phyloP scores from a whole-genome alignment of 2,329 filamentous ascomycete species.

The Paraphoma sp. region DNA sequence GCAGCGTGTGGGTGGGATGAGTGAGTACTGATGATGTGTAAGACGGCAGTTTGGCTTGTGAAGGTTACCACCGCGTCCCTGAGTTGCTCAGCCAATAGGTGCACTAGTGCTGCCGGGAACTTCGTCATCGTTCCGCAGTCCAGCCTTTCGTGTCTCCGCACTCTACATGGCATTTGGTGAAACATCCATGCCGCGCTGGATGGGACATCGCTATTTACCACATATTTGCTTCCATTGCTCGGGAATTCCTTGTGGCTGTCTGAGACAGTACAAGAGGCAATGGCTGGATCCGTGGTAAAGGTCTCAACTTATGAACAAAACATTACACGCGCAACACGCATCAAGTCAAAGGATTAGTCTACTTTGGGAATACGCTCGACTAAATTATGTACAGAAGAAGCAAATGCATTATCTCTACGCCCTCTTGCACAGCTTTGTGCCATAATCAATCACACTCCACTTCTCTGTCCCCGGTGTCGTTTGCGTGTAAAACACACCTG shows the following conservation, averaged over 20 bases:
- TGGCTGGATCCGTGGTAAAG: no score
- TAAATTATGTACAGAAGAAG: not conserved
- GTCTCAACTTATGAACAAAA: not conserved
- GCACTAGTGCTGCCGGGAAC: constrained; percentile 20
- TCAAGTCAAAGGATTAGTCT: not conserved
- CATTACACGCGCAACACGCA: not conserved
- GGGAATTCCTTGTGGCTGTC: no score
- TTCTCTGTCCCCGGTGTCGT: constrained; percentile 45
- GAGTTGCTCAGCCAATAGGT: constrained; percentile 15
- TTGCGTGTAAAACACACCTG: constrained; percentile 43
- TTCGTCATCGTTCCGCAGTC: constrained; percentile 25
- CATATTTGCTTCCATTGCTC: not conserved
- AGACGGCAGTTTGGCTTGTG: constrained; percentile 30
- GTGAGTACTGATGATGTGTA: constrained; percentile 9
- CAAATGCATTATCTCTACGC: not conserved
- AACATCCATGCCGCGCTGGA: not conserved
- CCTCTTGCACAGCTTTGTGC: constrained; percentile 43
- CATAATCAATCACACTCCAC: constrained; percentile 43
- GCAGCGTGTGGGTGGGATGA: constrained; percentile 11
- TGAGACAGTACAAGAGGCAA: no score
- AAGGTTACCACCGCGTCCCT: constrained; percentile 24
- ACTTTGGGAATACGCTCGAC: not conserved
- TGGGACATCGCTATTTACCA: not conserved
- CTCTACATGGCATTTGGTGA: not conserved
- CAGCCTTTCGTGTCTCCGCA: constrained; percentile 6